A percentile compares a stretch with the other conserved stretches of the same genome.
phyloP scores from a whole-genome alignment of 2,329 filamentous ascomycete species.

The Fusarium nygamai region DNA sequence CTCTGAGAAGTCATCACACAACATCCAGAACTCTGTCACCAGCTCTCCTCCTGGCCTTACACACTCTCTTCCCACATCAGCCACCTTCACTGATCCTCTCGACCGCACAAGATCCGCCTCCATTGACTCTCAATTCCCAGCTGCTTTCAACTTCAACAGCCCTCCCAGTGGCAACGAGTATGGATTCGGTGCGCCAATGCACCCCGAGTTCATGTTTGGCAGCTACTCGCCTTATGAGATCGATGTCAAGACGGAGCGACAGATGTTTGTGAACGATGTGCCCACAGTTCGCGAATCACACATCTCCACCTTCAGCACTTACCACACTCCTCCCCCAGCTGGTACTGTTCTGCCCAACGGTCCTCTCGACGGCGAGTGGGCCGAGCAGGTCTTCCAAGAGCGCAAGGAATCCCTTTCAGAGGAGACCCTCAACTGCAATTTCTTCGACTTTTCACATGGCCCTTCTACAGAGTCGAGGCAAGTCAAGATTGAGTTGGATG shows the following conservation, averaged over 20 bases:
- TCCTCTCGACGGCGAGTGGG: conserved; percentile 72
- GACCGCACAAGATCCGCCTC: conserved; percentile 79
- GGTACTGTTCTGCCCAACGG: conserved; percentile 73
- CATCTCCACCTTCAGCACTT: conserved; percentile 93
- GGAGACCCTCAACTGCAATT: conserved; percentile 77
- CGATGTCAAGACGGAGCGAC: conserved; percentile 93
- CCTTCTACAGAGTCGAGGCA: conserved; percentile 71
- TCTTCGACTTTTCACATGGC: conserved; percentile 83
- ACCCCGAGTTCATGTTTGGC: conserved; percentile 66
- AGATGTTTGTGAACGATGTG: conserved; percentile 92
- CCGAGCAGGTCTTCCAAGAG: conserved; percentile 49
- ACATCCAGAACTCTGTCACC: conserved; percentile 61
- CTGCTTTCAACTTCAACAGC: conserved; percentile 78
- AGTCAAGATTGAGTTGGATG: conserved; percentile 83
- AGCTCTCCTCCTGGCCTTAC: conserved; percentile 81
- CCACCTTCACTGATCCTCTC: conserved; percentile 79
- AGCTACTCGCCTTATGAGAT: conserved; percentile 86
- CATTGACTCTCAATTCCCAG: conserved; percentile 81
- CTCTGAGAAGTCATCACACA: conserved; percentile 79
- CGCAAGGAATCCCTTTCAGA: conserved; percentile 72
- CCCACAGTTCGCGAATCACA: conserved; percentile 87
- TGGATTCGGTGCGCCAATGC: conserved; percentile 72
- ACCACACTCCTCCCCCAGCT: conserved; percentile 78
- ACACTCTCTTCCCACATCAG: conserved; percentile 83
- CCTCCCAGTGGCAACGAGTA: conserved; percentile 64